phyloP scores from a whole-genome alignment of 805 yeast species.

The Sugiyamaella smithiae region DNA sequence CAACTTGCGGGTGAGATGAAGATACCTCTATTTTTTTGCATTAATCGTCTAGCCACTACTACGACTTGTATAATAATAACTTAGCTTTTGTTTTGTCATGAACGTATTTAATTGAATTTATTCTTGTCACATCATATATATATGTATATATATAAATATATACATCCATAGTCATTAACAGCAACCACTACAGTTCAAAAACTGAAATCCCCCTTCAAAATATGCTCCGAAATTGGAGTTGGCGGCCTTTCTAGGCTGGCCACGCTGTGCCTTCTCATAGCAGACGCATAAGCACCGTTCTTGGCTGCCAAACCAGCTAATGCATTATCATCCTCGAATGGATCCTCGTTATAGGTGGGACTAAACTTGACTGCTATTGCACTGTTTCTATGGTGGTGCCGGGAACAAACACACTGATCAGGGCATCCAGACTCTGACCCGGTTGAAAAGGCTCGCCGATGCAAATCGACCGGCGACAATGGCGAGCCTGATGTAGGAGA shows the following conservation, averaged over 20 bases:
- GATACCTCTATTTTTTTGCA: slow-evolving; percentile 68
- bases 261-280: slow-evolving; percentile 13
- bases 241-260: slow-evolving; percentile 29
- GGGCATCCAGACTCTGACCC: slow-evolving; percentile 2
- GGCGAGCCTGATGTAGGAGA: slow-evolving; percentile 1
- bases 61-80: too few species aligned
- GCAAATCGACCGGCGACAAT: slow-evolving; percentile 5
- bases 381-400: slow-evolving; percentile 32
- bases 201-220: slow-evolving; percentile 34
- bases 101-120: too few species aligned
- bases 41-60: slow-evolving; percentile 26
- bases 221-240: slow-evolving; percentile 35
- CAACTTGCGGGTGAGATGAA: not conserved
- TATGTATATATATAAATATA: too few species aligned
- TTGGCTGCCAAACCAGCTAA: not conserved
- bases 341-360: slow-evolving; percentile 12
- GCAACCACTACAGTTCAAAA: too few species aligned
- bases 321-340: slow-evolving; percentile 15
- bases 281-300: not conserved
- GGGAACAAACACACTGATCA: slow-evolving; percentile 17
- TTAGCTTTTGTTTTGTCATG: too few species aligned
- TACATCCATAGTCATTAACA: too few species aligned
- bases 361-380: slow-evolving; percentile 29
- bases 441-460: slow-evolving; percentile 9
- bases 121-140: too few species aligned